Conservation (phyloP, 78 protist genomes). For the Dictyostelium purpureum region DNA sequence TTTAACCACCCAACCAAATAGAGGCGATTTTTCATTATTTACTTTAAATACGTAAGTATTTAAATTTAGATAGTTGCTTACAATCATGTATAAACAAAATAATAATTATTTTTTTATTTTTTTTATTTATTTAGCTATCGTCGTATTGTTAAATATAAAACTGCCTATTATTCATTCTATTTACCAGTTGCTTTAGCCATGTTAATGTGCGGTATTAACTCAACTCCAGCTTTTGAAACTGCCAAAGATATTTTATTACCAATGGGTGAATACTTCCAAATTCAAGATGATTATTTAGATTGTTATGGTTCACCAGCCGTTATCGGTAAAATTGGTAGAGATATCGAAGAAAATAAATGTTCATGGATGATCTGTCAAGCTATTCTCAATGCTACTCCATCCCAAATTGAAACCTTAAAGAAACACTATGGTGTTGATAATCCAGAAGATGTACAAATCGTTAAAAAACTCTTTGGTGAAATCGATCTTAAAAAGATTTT, state of each 20-base stretch:
- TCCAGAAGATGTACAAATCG: constrained; percentile 32
- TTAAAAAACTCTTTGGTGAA: constrained; percentile 40
- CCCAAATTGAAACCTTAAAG: constrained; percentile 82
- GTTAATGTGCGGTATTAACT: constrained; percentile 84
- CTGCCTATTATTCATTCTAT: constrained; percentile 98
- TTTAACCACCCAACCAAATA: constrained; percentile 88
- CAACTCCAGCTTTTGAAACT: constrained; percentile 42
- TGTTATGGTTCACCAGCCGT: constrained; percentile 96
- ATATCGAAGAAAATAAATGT: constrained; percentile 98
- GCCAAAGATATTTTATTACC: constrained; percentile 87
- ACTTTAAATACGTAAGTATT: constrained; percentile 52
- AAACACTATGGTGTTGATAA: constrained; percentile 83
- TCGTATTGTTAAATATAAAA: constrained; percentile 97
- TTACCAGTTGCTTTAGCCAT: constrained; percentile 96
- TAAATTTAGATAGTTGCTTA: neutral
- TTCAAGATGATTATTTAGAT: constrained; percentile 98
- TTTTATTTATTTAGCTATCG: constrained; percentile 47
- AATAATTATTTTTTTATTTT: neutral
- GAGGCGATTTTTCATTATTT: constrained; percentile 82
- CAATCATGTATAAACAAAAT: too few relatives aligned
- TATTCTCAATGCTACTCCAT: constrained; percentile 77
- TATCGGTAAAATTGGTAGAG: constrained; percentile 98
- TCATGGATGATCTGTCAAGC: constrained; percentile 94
- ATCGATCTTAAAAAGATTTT: constrained; percentile 52
- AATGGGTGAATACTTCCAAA: constrained; percentile 97